phyloP scores from a whole-genome alignment of 257 asterid genomes.

The Ocimum tenuiflorum region DNA sequence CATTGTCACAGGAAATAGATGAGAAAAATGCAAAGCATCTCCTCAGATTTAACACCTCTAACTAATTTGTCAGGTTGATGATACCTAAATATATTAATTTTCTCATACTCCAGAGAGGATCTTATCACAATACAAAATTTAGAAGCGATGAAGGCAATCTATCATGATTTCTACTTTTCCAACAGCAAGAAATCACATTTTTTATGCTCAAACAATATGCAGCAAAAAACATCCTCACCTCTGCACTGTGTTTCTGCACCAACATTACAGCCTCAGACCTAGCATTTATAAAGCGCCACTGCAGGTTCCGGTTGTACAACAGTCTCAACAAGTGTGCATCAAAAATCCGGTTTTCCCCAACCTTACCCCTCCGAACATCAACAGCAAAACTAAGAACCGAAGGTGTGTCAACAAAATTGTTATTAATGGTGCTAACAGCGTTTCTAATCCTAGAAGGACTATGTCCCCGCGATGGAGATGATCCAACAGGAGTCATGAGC shows the following conservation, averaged over 20 bases:
- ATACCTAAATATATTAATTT: conserved; percentile 3
- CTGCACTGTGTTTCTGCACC: conserved; percentile 72
- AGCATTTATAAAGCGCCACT: conserved; percentile 89
- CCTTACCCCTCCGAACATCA: conserved; percentile 91
- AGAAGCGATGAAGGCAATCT: not conserved
- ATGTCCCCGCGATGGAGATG: conserved; percentile 72
- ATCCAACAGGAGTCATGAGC: conserved; percentile 37
- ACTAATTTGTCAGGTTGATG: not conserved
- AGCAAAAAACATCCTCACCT: conserved; percentile 46
- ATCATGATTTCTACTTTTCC: not conserved
- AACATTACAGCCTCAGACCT: conserved; percentile 59
- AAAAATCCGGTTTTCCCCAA: conserved; percentile 69
- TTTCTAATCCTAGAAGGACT: conserved; percentile 74
- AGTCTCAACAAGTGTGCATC: conserved; percentile 89
- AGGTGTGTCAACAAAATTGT: conserved; percentile 60
- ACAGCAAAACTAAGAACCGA: conserved; percentile 92
- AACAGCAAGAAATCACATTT: not conserved
- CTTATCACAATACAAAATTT: not conserved
- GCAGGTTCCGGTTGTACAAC: conserved; percentile 80
- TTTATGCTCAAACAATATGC: not conserved
- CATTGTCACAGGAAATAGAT: not conserved
- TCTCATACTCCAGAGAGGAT: not conserved
- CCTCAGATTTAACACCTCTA: not conserved
- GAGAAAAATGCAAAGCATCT: not conserved
- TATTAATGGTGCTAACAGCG: conserved; percentile 70